Base-by-base conservation (phyloP, 2,329 filamentous ascomycete species). In the Bimuria novae-zelandiae region DNA sequence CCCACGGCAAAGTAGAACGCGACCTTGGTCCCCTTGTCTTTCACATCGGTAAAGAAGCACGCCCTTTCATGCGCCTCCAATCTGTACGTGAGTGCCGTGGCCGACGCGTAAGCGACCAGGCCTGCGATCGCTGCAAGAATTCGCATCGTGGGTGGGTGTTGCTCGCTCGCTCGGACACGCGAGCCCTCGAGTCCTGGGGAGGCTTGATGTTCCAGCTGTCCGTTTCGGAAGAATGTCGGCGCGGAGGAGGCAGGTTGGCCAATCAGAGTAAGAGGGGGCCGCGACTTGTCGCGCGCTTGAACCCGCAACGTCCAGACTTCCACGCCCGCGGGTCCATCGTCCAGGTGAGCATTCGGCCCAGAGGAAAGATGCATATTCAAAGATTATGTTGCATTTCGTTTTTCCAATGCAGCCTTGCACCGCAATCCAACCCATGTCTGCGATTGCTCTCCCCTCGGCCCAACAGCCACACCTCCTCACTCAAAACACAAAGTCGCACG, bases 1-100 rank as follows among this genome's bases (percentile, higher is more conserved):
- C 88, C 62, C 80, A 99, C 94, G 55, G 94, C 95, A 78, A 99
- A 99, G 80, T 99, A 99, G 73, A 99, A 99, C 44, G 94, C 92
- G 63, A 99, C 82, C 84, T 99, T 99, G 68, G 89, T 85, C 65
- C 88, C 88, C 73, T 84, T 83, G 72, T 89, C 84, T 60, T 92
- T 86, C 50, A 93, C 88, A 63, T 85, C 80, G 52, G 90, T 84
- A 75, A 89, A 97, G 84, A 99, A 99, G 81, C 94, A 99, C 55
- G 94, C 91, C 77, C 90, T 92, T 81, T 97, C 94, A 79, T 95
- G 90, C 45, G 94, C 89, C 47, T 82, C 79, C 41, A 99, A 82
- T 77, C 92, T 90, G 82, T 97, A 99, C 42, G 94, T 99, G 71
- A 99, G 82, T 35, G 94, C 92, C 4, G 94, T 99, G 32, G 91